A percentile compares a stretch with the other conserved stretches of the same genome.
Conservation (phyloP, 441 rosid species). For the Biscutella laevigata region DNA sequence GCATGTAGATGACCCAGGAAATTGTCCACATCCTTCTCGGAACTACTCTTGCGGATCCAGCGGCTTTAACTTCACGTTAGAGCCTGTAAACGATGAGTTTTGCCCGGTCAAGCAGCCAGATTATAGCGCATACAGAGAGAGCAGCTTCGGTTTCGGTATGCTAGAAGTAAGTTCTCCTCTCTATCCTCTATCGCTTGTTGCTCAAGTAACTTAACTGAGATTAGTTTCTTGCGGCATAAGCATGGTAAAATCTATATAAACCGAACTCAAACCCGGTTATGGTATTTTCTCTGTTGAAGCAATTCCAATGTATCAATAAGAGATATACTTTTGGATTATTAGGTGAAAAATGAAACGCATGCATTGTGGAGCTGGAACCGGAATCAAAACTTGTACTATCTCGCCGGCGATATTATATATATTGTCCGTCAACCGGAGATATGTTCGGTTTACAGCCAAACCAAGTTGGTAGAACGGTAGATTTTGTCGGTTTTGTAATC, state of each 20-base stretch:
- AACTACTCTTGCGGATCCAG: slow-evolving; percentile 39
- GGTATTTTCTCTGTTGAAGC: neutral
- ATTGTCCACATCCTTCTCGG: slow-evolving; percentile 50
- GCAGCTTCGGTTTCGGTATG: slow-evolving; percentile 80
- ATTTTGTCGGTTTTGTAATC: no score
- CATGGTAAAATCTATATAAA: neutral
- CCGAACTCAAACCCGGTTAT: neutral
- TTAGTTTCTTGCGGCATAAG: neutral
- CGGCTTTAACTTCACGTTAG: slow-evolving; percentile 57
- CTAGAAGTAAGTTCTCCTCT: slow-evolving; percentile 43
- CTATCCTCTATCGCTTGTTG: neutral
- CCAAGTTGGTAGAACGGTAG: slow-evolving; percentile 15
- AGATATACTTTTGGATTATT: neutral
- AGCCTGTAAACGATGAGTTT: slow-evolving; percentile 45
- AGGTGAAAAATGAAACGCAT: slow-evolving; percentile 84
- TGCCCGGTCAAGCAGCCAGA: slow-evolving; percentile 77
- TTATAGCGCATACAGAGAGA: slow-evolving; percentile 81
- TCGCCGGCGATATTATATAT: slow-evolving; percentile 48
- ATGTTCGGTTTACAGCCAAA: slow-evolving; percentile 28
- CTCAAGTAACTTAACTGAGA: slow-evolving; percentile 7
- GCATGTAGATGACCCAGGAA: slow-evolving; percentile 73
- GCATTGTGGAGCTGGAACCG: slow-evolving; percentile 87
- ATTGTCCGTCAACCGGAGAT: slow-evolving; percentile 58
- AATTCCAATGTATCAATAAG: neutral
- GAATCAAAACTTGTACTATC: slow-evolving; percentile 40